Evolutionary conservation across 75 land plant genomes (phyloP), one percentile per base, ranked within the genome.

Genomic region (Isoetes taiwanensis): DNA sequence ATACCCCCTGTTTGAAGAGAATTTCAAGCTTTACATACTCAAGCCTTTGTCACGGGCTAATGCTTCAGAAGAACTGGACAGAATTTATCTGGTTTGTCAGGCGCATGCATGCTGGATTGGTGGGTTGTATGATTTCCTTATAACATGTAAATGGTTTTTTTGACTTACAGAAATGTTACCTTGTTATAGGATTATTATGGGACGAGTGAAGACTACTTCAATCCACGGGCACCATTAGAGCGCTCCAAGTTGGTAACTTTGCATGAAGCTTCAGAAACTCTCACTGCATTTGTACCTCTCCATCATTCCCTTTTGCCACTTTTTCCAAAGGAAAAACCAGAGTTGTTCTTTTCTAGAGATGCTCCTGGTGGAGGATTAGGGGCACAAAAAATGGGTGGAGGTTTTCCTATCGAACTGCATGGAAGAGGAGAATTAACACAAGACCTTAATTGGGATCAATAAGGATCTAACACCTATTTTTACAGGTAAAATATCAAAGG

Each of bases 61-160:
- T 83, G 30, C 21, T 55, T 32, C 23, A 25, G 27, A 39, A 50
- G 2, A 64, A 66, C 24, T 79, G 68, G 77, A 64, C 41, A 24
- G 58, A 76, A 42, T 83, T 83, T 46, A 69, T 59, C 54, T 56
- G 24, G 2, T 83, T 79, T 60, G 77, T 79, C 16, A 64, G 57
- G 61, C 69, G 59, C 55, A 79, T 83, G 80, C 82, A 82, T 56
- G 82, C 76, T 30, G 74, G 80, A 57, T 68, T 69, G 65, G 82
- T 82, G 9, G 30, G 2, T 0, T 24, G 30, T 46, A 46, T 61
- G 17, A 17, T n/a, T 30, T 28, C 19, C 17, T 28, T 11, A 37
- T 17, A 9, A 11, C 30, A 5, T 2, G 2, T 6, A 24, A 20
- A 29, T 65, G 25, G 30, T 4, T 40, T 2, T 27, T 34, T 37